phyloP scores from a whole-genome alignment of 2,329 filamentous ascomycete species.

The Pseudogymnoascus sp. region DNA sequence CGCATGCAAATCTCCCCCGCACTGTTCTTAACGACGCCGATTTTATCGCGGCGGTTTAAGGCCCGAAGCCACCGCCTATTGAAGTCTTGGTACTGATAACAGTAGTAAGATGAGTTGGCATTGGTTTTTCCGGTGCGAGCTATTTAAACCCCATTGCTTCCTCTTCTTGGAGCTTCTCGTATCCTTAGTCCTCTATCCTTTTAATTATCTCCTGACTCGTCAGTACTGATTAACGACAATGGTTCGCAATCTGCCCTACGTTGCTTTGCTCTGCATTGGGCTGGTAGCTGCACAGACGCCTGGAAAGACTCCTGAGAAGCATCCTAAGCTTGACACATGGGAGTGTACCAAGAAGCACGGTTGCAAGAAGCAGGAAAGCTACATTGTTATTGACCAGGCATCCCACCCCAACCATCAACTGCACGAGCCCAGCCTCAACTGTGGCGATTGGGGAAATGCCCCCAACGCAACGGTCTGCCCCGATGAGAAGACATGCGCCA shows the following conservation, averaged over 20 bases:
- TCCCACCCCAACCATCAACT: constrained; percentile 40
- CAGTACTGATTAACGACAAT: neutral
- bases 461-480: constrained; percentile 42
- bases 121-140: neutral
- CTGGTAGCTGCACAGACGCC: constrained; percentile 31
- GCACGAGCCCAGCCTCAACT: constrained; percentile 28
- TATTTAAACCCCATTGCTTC: neutral
- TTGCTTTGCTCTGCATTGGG: constrained; percentile 1
- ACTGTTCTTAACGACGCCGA: neutral
- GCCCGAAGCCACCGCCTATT: constrained; percentile 3
- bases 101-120: neutral
- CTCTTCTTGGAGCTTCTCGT: neutral
- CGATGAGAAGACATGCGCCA: constrained; percentile 41
- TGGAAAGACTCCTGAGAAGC: constrained; percentile 38
- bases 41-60: constrained; percentile 8
- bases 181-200: neutral
- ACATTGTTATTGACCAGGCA: constrained; percentile 43
- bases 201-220: neutral
- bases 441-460: constrained; percentile 28
- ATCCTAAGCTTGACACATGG: constrained; percentile 45
- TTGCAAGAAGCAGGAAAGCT: constrained; percentile 40
- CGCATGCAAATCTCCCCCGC: constrained; percentile 9
- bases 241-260: constrained; percentile 3
- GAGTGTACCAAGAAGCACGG: constrained; percentile 44
- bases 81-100: neutral